phyloP scores from a whole-genome alignment of 2,329 filamentous ascomycete species.

The Xylaria sp. region DNA sequence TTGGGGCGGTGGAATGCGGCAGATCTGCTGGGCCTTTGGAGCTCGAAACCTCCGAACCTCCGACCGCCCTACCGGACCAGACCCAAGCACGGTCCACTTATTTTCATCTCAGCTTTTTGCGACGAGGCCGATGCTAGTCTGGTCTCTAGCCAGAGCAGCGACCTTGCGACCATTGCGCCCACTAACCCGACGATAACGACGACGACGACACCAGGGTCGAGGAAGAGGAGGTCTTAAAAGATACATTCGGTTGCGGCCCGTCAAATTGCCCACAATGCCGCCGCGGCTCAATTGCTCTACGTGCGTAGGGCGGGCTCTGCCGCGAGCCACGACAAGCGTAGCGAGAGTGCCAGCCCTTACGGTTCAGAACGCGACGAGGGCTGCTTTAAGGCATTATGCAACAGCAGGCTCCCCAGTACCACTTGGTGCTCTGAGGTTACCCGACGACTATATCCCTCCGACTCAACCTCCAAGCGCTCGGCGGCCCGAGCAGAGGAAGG shows the following conservation, averaged over 20 bases:
- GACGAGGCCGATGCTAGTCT: constrained; percentile 1
- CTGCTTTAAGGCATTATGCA: constrained; percentile 44
- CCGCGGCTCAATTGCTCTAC: constrained; percentile 42
- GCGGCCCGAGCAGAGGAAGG: constrained; percentile 86
- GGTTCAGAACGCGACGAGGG: constrained; percentile 34
- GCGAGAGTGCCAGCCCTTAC: constrained; percentile 33
- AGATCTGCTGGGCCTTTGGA: constrained; percentile 11
- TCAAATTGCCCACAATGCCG: constrained; percentile 39
- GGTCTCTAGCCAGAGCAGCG: not conserved
- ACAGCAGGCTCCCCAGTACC: constrained; percentile 38
- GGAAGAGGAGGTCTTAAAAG: constrained; percentile 13
- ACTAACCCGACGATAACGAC: constrained; percentile 14
- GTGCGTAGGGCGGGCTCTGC: constrained; percentile 40
- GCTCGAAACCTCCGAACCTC: constrained; percentile 18
- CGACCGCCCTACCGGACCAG: not conserved
- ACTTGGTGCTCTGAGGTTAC: constrained; percentile 49
- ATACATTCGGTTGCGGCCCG: not conserved
- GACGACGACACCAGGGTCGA: constrained; percentile 14
- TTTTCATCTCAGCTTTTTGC: constrained; percentile 34
- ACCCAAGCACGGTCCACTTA: constrained; percentile 22
- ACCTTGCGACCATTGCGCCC: not conserved
- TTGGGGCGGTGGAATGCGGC: constrained; percentile 37
- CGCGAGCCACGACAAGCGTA: constrained; percentile 34
- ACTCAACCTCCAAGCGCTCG: constrained; percentile 90
- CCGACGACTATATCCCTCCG: constrained; percentile 65